Evolutionary conservation across 1,284 basidiomycete species (phyloP).

Genomic region (Abortiporus biennis): DNA sequence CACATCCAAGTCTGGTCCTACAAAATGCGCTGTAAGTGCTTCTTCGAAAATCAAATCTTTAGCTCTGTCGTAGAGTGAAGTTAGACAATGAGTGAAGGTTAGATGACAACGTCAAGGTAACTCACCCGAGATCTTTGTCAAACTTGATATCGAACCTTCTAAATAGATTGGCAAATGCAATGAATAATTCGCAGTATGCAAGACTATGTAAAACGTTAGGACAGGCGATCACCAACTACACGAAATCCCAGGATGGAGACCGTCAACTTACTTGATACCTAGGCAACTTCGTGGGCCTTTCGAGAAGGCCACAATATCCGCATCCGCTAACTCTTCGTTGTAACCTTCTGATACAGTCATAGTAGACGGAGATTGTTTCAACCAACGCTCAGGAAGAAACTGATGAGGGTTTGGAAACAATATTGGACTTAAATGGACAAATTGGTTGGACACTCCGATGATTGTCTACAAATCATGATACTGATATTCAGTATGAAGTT

Average conservation of each 20-base stretch:
- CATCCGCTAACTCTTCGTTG: constrained; percentile 12
- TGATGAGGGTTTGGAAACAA: constrained; percentile 24
- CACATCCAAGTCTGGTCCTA: too few relatives aligned
- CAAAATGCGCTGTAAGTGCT: too few relatives aligned
- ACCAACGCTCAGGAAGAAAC: constrained; percentile 32
- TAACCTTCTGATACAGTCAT: too few relatives aligned
- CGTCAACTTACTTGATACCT: constrained; percentile 17
- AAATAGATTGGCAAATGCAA: constrained; percentile 30
- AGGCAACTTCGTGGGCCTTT: constrained; percentile 21
- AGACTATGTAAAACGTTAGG: too few relatives aligned
- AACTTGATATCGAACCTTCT: constrained; percentile 30
- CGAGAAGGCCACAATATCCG: constrained; percentile 16
- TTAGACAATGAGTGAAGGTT: too few relatives aligned
- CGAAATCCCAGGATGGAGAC: too few relatives aligned
- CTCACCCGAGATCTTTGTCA: too few relatives aligned
- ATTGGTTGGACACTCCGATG: constrained; percentile 17
- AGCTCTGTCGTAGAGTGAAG: too few relatives aligned
- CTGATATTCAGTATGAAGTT: constrained; percentile 1
- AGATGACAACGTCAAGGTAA: too few relatives aligned
- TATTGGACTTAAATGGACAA: constrained; percentile 15
- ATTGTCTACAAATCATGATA: constrained; percentile 13
- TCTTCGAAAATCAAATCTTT: too few relatives aligned
- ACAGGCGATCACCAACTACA: too few relatives aligned
- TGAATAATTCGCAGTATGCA: constrained; percentile 31
- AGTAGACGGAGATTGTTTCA: too few relatives aligned